phyloP scores from a whole-genome alignment of 345 rosid genomes.

The Eucalyptus curtisii region DNA sequence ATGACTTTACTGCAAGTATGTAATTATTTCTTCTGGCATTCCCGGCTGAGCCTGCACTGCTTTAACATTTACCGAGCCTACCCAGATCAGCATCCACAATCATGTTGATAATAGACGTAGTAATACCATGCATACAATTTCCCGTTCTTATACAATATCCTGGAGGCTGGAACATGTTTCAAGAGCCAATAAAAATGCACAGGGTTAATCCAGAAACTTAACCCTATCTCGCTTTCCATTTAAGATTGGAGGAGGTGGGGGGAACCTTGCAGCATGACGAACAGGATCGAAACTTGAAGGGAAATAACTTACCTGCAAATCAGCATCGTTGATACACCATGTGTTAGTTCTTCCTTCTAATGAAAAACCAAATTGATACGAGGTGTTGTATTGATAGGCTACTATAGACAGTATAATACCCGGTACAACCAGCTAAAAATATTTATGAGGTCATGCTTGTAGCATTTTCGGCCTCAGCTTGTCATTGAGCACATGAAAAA shows the following conservation, averaged over 20 bases:
- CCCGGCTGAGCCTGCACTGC: too few relatives aligned
- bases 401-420: background rate
- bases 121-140: too few relatives aligned
- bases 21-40: background rate
- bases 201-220: background rate
- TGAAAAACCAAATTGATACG: background rate
- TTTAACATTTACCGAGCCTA: too few relatives aligned
- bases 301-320: slow-evolving; percentile 69
- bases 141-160: background rate
- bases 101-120: too few relatives aligned
- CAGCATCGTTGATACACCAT: background rate
- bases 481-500: background rate
- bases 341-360: background rate
- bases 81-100: too few relatives aligned
- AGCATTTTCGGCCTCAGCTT: background rate
- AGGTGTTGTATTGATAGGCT: background rate
- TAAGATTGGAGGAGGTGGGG: slow-evolving; percentile 37
- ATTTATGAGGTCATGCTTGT: background rate
- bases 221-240: slow-evolving; percentile 76
- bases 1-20: background rate
- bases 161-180: background rate
- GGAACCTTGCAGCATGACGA: slow-evolving; percentile 57
- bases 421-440: background rate
- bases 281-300: slow-evolving; percentile 74
- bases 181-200: background rate